Evolutionary conservation across 2,329 filamentous ascomycete genomes (phyloP), one percentile per base, ranked within the genome.

Genomic region (Curvularia lunata): DNA sequence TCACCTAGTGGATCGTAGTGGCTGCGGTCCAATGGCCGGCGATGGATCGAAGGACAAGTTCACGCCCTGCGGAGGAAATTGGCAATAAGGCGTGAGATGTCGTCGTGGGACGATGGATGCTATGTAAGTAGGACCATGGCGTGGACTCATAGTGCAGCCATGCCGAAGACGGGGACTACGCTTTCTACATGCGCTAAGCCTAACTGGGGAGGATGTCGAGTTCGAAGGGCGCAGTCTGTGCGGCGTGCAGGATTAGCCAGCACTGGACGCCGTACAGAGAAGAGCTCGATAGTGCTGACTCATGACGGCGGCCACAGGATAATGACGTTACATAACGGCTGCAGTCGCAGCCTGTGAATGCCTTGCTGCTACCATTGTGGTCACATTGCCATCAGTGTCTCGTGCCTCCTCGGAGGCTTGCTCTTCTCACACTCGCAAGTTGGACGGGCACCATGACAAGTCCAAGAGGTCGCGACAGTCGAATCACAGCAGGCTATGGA

Each of bases 81-180:
- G 62, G 56, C 50, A 38, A 61, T 62, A 70, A 65, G 65, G 64
- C 65, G 66, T 56, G 52, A 56, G 57, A 38, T 56, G 56, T 52
- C 27, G 41, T 54, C 38, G 56, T 21, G 52, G 43, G 49, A 53
- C 34, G 56, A 51, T 32, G 49, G 52, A 45, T 54, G 49, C 55
- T 52, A 61, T 60, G 57, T 61, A 61, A 62, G 57, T 61, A 65
- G 47, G 58, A 40, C 51, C 37, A 53, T 57, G 56, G 54, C 48
- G 45, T 46, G 54, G 38, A 60, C 47, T 46, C 51, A 58, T 54
- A 30, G n/a, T 45, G 28, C 37, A 38, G 30, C 43, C 48, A 58
- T 54, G 34, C 32, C 54, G 13, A 49, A 54, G 50, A 37, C 52
- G 48, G 50, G 51, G 54, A 40, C 28, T 23, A 45, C 38, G 23